These are phyloP conservation scores for Fonsecaea pugnacius DNA, from an alignment of 2,329 filamentous ascomycete genomes.

Conservation along the genomic window DNA sequence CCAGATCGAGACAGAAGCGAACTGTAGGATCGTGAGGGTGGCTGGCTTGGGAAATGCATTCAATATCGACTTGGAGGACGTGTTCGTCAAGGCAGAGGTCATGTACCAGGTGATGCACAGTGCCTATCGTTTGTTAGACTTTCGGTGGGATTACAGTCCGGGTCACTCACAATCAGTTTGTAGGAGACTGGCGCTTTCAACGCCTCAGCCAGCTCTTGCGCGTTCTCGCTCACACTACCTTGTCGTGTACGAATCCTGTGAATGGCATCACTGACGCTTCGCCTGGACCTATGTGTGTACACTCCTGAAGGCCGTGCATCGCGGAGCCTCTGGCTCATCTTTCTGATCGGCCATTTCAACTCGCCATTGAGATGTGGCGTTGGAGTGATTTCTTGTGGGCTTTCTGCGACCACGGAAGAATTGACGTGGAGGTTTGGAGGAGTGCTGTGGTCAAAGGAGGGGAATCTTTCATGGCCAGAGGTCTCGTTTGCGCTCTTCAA, in stretches of 20 bases:
- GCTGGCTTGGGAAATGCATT: conserved; percentile 89
- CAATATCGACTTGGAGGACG: conserved; percentile 95
- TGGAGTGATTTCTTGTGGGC: conserved; percentile 36
- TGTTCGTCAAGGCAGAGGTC: conserved; percentile 94
- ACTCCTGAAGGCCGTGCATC: conserved; percentile 27
- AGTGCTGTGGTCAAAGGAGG: conserved; percentile 42
- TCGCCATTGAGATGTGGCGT: conserved; percentile 40
- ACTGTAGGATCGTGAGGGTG: conserved; percentile 90
- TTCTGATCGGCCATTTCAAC: conserved; percentile 67
- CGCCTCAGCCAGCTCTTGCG: conserved; percentile 88
- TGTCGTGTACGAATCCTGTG: conserved; percentile 78
- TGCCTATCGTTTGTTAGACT: conserved; percentile 57
- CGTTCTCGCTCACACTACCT: conserved; percentile 87
- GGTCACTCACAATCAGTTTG: conserved; percentile 73
- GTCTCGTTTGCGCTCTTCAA: conserved; percentile 36
- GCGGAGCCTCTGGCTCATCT: conserved; percentile 50
- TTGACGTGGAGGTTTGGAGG: conserved; percentile 38
- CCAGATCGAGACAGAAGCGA: conserved; percentile 86
- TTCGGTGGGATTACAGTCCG: conserved; percentile 2
- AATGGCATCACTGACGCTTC: conserved; percentile 88
- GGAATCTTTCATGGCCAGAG: conserved; percentile 49
- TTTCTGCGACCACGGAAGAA: conserved; percentile 31
- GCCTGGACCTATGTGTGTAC: conserved; percentile 69
- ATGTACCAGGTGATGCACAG: conserved; percentile 93
- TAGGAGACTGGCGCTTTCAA: conserved; percentile 88